A percentile compares a stretch with the other conserved stretches of the same genome.
Conservation (phyloP, 208 protist genomes). For the Porcisia deanei region DNA sequence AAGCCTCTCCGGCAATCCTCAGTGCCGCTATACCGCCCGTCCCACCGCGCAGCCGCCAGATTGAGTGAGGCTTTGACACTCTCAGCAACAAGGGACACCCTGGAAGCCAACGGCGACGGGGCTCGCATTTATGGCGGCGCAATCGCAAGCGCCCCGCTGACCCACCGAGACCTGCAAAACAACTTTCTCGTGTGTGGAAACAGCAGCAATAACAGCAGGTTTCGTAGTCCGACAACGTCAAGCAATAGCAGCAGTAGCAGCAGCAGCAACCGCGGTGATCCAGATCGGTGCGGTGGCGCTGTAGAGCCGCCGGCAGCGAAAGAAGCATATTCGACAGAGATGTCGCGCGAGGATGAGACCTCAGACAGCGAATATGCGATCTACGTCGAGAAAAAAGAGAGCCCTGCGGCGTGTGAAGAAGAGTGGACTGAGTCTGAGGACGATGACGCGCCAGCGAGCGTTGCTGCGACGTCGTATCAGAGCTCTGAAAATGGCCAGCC, state of each 20-base stretch:
- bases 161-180: slow-evolving; percentile 13
- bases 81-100: neutral
- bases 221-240: slow-evolving; percentile 1
- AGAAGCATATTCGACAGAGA: neutral
- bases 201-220: slow-evolving; percentile 13
- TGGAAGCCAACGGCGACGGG: neutral
- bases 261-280: neutral
- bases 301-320: neutral
- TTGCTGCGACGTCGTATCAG: neutral
- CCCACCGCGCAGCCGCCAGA: neutral
- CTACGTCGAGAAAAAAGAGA: neutral
- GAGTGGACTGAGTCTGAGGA: neutral
- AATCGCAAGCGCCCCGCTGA: neutral
- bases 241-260: slow-evolving; percentile 3
- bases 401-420: neutral
- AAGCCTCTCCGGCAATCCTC: neutral
- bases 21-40: slow-evolving; percentile 8
- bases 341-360: neutral
- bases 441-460: neutral
- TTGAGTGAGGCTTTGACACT: neutral
- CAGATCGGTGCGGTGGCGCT: neutral
- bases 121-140: neutral
- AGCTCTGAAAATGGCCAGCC: neutral
- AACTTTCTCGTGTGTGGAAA: slow-evolving; percentile 11
- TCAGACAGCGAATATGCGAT: neutral